Base-by-base conservation (phyloP, 179 eudicot species). In the Sideroxylon spinosum region DNA sequence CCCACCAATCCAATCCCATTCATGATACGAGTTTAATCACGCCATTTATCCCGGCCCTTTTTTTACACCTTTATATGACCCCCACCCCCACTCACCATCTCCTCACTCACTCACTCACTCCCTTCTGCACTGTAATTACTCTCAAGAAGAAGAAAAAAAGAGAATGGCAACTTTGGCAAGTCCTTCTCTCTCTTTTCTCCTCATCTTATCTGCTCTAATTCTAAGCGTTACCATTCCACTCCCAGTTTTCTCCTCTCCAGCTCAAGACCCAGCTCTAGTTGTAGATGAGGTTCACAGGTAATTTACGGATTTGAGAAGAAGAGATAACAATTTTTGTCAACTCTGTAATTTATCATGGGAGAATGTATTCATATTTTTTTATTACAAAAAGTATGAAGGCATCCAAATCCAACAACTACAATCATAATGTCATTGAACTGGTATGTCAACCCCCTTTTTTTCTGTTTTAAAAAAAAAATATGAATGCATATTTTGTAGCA, bases 201-300 rank as follows among this genome's bases (percentile, higher is more conserved):
- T 76, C 13, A 37, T 37, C 44, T 37, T 26, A 79, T 53, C 48
- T 80, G 74, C 65, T 86, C 11, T 8, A 80, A 26, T 26, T 71
- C 25, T 81, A 82, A 20, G 66, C 53, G 5, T 37, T 37, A 37
- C 0, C 44, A 37, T 37, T 9, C 74, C 67, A 50, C 80, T 78
- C 71, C 65, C 81, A 52, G 56, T 52, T 20, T 77, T 85, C 57
- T 84, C 89, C 65, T 86, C 88, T 12, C 76, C 73, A 23, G 75
- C 78, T 10, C 56, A 88, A 75, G 86, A 86, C 81, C 91, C 91
- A 78, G 86, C 85, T 46, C 78, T 78, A 56, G 89, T 86, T 4
- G 91, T 85, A 49, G 80, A 86, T 37, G 84, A 86, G 23, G 91
- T 88, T 48, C 89, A 88, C 57, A 88, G 86, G 91, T 88, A 74